Evolutionary conservation across 2,329 filamentous ascomycete species (phyloP).

Genomic region (Pseudocercospora vitis): DNA sequence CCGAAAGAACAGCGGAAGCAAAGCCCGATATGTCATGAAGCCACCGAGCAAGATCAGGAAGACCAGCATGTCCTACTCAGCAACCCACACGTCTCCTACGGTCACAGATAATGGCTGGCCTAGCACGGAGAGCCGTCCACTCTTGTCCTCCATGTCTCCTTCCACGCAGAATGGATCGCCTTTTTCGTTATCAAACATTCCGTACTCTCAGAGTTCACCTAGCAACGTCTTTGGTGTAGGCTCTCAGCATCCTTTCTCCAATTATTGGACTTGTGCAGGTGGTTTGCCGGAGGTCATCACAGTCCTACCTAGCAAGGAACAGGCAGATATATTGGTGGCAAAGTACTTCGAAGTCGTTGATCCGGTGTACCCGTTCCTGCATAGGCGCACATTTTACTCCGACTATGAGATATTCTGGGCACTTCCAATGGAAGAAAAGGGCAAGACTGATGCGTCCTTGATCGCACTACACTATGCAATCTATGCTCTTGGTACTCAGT

Average conservation of each 20-base stretch:
- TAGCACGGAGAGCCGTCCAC: slow-evolving; percentile 27
- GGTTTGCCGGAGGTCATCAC: slow-evolving; percentile 73
- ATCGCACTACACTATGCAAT: slow-evolving; percentile 74
- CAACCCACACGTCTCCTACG: slow-evolving; percentile 28
- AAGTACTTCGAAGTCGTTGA: slow-evolving; percentile 65
- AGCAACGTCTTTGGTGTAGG: slow-evolving; percentile 81
- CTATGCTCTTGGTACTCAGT: slow-evolving; percentile 76
- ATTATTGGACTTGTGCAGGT: slow-evolving; percentile 80
- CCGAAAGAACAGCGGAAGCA: slow-evolving; percentile 30
- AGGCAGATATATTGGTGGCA: slow-evolving; percentile 67
- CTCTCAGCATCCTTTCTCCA: slow-evolving; percentile 75
- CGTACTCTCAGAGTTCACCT: slow-evolving; percentile 65
- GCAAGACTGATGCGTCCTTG: slow-evolving; percentile 64
- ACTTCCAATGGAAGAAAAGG: slow-evolving; percentile 55
- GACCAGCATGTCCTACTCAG: slow-evolving; percentile 27
- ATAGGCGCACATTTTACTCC: slow-evolving; percentile 71
- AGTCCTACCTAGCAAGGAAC: slow-evolving; percentile 72
- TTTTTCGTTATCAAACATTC: slow-evolving; percentile 68
- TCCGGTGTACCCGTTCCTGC: slow-evolving; percentile 77
- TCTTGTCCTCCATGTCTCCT: slow-evolving; percentile 15
- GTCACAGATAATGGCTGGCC: slow-evolving; percentile 34
- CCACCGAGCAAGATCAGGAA: slow-evolving; percentile 39
- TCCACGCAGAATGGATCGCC: slow-evolving; percentile 36
- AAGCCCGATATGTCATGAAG: slow-evolving; percentile 37
- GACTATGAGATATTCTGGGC: slow-evolving; percentile 80